phyloP scores from a whole-genome alignment of 1,284 basidiomycete species.

The Cryptococcus maquisensis region DNA sequence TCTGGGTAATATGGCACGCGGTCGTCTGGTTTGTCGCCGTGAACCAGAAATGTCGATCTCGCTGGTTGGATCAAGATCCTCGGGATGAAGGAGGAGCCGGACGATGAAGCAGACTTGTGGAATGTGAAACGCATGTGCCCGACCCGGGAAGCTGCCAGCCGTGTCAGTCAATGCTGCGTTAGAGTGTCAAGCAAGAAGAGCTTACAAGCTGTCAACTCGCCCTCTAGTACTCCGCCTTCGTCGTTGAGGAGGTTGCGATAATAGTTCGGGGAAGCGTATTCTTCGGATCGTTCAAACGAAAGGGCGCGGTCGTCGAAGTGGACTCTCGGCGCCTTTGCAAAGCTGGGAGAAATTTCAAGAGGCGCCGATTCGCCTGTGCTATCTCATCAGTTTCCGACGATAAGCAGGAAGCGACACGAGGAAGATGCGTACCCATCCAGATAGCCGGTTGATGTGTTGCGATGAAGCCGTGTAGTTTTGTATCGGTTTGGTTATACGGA shows the following conservation, averaged over 20 bases:
- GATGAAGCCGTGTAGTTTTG: slow-evolving; percentile 62
- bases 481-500: slow-evolving; percentile 69
- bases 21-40: slow-evolving; percentile 46
- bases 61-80: slow-evolving; percentile 69
- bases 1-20: slow-evolving; percentile 51
- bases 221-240: slow-evolving; percentile 55
- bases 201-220: slow-evolving; percentile 68
- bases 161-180: not conserved
- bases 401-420: not conserved
- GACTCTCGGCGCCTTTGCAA: slow-evolving; percentile 53
- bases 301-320: slow-evolving; percentile 63
- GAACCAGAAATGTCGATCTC: slow-evolving; percentile 60
- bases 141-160: slow-evolving; percentile 62
- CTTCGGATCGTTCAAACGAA: slow-evolving; percentile 57
- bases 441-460: slow-evolving; percentile 77
- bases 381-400: not conserved
- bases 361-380: slow-evolving; percentile 59
- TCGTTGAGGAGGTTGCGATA: slow-evolving; percentile 62
- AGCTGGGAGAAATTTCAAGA: slow-evolving; percentile 61
- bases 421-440: slow-evolving; percentile 66
- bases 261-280: slow-evolving; percentile 63
- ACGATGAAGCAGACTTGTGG: slow-evolving; percentile 28
- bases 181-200: slow-evolving; percentile 11
- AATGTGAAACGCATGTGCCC: slow-evolving; percentile 74
- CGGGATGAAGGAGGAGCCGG: slow-evolving; percentile 46